Conservation (phyloP, 1,284 basidiomycete species). For the Mycocalia duriaeana region DNA sequence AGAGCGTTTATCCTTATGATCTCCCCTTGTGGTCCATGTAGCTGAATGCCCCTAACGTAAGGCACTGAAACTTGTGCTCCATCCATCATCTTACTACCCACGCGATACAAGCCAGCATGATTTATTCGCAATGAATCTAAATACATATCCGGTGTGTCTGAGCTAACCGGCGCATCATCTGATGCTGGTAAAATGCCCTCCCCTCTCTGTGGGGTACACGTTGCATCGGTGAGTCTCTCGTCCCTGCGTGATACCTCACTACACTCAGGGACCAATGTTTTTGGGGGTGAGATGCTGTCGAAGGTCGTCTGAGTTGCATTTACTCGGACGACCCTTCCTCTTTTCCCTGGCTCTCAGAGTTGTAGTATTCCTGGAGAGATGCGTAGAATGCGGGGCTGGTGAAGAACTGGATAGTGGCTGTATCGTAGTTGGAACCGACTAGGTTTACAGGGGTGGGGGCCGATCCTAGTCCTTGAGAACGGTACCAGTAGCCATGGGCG, state of each 20-base stretch:
- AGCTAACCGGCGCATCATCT: not conserved
- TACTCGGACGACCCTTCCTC: not conserved
- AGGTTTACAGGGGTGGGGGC: not conserved
- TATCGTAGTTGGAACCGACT: not conserved
- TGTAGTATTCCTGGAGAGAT: not conserved
- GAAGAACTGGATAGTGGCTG: not conserved
- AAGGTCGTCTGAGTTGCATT: not conserved
- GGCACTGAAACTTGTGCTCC: not conserved
- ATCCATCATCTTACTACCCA: not conserved
- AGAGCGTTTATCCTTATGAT: not conserved
- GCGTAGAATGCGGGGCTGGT: not conserved
- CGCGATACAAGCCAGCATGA: not conserved
- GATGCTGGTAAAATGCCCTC: not conserved
- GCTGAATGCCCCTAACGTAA: not conserved
- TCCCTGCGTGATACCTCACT: not conserved
- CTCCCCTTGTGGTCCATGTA: not conserved
- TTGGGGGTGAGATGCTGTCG: not conserved
- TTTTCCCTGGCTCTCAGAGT: conserved; percentile 3
- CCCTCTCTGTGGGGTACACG: not conserved
- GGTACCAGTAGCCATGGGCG: not conserved
- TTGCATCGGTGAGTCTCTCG: not conserved
- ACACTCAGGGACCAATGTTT: not conserved
- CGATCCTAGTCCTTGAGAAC: not conserved
- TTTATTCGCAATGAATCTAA: not conserved
- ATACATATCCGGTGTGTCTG: not conserved